Conservation (phyloP, 2,329 filamentous ascomycete genomes). For the Pseudofabraea citricarpa region DNA sequence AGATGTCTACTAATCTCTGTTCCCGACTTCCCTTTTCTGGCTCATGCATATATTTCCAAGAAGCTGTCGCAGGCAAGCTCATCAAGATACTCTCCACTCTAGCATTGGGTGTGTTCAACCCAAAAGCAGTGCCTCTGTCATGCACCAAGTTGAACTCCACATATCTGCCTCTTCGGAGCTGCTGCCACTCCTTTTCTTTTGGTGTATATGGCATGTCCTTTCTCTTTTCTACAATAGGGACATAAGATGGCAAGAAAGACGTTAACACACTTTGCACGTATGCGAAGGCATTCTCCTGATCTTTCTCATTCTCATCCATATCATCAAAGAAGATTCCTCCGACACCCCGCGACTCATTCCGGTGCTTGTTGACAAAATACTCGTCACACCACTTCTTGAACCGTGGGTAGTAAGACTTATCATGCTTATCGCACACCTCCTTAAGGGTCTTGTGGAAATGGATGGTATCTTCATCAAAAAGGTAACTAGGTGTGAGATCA, state of each 20-base stretch:
- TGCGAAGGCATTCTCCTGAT: conserved; percentile 83
- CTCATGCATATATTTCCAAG: conserved; percentile 94
- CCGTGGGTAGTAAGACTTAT: conserved; percentile 83
- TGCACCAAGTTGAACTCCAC: conserved; percentile 99
- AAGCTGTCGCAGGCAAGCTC: conserved; percentile 88
- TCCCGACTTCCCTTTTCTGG: conserved; percentile 72
- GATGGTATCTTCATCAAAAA: conserved; percentile 95
- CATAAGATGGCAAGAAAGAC: conserved; percentile 84
- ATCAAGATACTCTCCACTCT: conserved; percentile 96
- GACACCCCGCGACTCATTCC: conserved; percentile 78
- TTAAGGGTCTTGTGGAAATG: conserved; percentile 96
- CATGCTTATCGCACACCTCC: conserved; percentile 86
- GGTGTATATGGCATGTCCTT: conserved; percentile 90
- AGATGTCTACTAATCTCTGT: conserved; percentile 71
- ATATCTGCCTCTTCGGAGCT: conserved; percentile 87
- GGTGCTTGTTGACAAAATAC: conserved; percentile 93
- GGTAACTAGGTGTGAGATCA: conserved; percentile 86
- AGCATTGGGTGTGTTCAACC: conserved; percentile 85
- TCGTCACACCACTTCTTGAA: conserved; percentile 99
- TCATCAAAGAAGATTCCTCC: conserved; percentile 99
- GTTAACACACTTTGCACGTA: conserved; percentile 82
- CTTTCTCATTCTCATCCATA: conserved; percentile 79
- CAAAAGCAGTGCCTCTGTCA: conserved; percentile 91
- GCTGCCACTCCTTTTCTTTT: conserved; percentile 92
- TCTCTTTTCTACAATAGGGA: conserved; percentile 81